Percentiles rank a stretch among this genome's conserved stretches.
Conservation (phyloP, 345 rosid genomes). For the Lepidium didymum region DNA sequence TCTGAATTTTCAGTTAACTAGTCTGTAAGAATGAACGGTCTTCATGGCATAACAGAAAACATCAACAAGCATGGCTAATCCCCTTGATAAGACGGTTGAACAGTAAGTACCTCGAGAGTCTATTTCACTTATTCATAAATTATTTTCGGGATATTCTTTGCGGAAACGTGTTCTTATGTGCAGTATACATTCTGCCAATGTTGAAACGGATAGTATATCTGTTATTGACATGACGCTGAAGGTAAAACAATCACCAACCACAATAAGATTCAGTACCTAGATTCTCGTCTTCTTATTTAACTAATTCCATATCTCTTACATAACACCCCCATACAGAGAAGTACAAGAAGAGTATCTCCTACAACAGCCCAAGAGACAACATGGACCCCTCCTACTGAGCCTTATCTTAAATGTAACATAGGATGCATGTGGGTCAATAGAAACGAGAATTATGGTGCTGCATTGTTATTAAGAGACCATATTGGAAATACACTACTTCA, state of each 20-base stretch:
- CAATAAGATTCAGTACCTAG: background rate
- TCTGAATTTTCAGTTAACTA: background rate
- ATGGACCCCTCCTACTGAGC: no score
- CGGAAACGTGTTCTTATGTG: background rate
- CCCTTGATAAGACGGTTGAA: background rate
- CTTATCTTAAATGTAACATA: no score
- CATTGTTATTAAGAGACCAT: no score
- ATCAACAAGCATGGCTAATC: background rate
- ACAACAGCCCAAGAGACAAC: no score
- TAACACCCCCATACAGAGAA: no score
- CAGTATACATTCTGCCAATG: background rate
- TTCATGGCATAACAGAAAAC: conserved; percentile 6
- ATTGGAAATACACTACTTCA: no score
- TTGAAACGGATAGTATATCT: background rate
- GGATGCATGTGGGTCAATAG: no score
- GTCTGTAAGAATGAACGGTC: conserved; percentile 1
- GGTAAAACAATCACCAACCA: background rate
- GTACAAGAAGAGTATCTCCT: no score
- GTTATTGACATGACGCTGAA: conserved; percentile 17
- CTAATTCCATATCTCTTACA: background rate
- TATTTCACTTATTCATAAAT: background rate
- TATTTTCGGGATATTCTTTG: background rate
- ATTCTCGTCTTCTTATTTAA: background rate
- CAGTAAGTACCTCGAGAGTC: conserved; percentile 8
- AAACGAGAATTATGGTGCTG: no score